Percentiles rank a stretch among this genome's conserved stretches.
Evolutionary conservation across 2,329 filamentous ascomycete species (phyloP).

Genomic region (Parastagonospora nodorum): DNA sequence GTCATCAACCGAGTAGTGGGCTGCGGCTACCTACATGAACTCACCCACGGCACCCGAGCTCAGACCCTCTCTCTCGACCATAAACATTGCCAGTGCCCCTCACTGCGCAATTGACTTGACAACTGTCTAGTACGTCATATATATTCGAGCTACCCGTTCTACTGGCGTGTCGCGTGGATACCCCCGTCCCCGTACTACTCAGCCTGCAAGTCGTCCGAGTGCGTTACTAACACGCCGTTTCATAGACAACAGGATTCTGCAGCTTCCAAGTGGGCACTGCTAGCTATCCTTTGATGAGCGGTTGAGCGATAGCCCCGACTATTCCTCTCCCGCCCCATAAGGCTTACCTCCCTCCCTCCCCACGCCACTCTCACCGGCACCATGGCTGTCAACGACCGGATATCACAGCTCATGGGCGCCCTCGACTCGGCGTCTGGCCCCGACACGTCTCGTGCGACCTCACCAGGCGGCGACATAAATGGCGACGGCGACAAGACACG

Average conservation of each 20-base stretch:
- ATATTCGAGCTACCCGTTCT: background rate
- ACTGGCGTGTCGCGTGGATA: slow-evolving; percentile 9
- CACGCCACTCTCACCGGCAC: slow-evolving; percentile 19
- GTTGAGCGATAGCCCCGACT: slow-evolving; percentile 21
- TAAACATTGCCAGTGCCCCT: background rate
- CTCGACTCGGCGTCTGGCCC: slow-evolving; percentile 56
- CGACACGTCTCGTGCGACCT: slow-evolving; percentile 83
- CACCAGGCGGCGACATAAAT: slow-evolving; percentile 67
- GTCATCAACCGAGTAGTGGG: slow-evolving; percentile 23
- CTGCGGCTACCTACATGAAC: slow-evolving; percentile 39
- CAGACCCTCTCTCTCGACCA: slow-evolving; percentile 2
- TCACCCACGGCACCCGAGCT: slow-evolving; percentile 2
- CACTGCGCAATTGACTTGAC: background rate
- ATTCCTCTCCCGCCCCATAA: slow-evolving; percentile 18
- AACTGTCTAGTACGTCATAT: slow-evolving; percentile 17
- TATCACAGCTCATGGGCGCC: slow-evolving; percentile 50
- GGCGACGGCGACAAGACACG: slow-evolving; percentile 62
- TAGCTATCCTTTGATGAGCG: slow-evolving; percentile 33
- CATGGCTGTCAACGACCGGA: slow-evolving; percentile 48
- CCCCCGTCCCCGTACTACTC: slow-evolving; percentile 6
- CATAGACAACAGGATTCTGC: slow-evolving; percentile 11
- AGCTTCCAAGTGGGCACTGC: slow-evolving; percentile 15
- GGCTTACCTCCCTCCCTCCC: slow-evolving; percentile 9
- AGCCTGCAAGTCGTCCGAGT: slow-evolving; percentile 11
- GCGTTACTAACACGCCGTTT: slow-evolving; percentile 17